Conservation (phyloP, 352 stramenopile species). For the Phytopythium kandeliae region DNA sequence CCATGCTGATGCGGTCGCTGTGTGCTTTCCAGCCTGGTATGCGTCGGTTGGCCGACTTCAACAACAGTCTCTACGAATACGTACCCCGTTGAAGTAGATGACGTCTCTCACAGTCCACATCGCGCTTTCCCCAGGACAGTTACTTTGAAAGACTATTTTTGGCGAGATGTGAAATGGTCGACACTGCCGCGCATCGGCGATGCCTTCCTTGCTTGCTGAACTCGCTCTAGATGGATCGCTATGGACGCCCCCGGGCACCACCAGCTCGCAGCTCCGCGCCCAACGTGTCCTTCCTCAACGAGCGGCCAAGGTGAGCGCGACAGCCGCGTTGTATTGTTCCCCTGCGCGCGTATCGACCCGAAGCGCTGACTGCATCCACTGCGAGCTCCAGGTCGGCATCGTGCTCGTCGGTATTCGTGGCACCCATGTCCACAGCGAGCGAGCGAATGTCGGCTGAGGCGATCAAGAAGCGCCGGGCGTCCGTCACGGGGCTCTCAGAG, state of each 20-base stretch:
- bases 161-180: neutral
- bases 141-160: slow-evolving; percentile 4
- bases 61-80: too few relatives aligned
- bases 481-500: neutral
- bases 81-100: too few relatives aligned
- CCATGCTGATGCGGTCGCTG: too few relatives aligned
- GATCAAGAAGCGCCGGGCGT: neutral
- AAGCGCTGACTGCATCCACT: neutral
- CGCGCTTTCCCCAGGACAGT: too few relatives aligned
- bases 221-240: slow-evolving; percentile 29
- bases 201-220: neutral
- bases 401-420: neutral
- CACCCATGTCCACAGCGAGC: neutral
- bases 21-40: too few relatives aligned
- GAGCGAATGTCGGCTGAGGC: neutral
- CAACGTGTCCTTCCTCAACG: slow-evolving; percentile 35
- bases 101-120: too few relatives aligned
- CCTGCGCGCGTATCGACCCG: neutral
- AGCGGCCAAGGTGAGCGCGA: slow-evolving; percentile 21
- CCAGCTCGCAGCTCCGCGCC: slow-evolving; percentile 8
- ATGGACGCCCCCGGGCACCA: slow-evolving; percentile 28
- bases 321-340: neutral
- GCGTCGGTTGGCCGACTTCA: neutral
- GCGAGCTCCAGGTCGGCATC: neutral
- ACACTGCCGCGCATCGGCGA: neutral